Percentiles rank a stretch among this genome's conserved stretches.
These are phyloP conservation scores for Fraxinus velutina DNA, from an alignment of 305 asterid genomes.

Conservation along the genomic window DNA sequence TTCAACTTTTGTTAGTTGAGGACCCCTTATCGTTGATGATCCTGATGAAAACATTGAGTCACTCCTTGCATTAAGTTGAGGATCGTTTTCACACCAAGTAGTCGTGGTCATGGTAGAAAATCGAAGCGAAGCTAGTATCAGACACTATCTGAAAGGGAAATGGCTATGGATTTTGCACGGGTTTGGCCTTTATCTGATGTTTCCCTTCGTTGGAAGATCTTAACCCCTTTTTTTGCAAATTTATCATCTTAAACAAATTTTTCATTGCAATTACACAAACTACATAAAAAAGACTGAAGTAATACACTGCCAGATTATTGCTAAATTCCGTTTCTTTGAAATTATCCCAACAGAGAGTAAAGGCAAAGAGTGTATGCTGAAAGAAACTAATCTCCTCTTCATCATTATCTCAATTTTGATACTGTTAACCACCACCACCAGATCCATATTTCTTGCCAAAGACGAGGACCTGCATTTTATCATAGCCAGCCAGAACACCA, in stretches of 20 bases:
- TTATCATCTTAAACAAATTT: background rate
- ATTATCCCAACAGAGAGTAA: slow-evolving; percentile 3
- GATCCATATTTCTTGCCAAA: slow-evolving; percentile 60
- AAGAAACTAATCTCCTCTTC: slow-evolving; percentile 14
- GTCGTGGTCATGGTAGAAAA: background rate
- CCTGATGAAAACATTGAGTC: background rate
- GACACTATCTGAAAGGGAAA: background rate
- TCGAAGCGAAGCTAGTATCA: background rate
- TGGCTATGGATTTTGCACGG: background rate
- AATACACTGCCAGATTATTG: background rate
- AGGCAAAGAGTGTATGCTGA: background rate
- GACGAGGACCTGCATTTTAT: slow-evolving; percentile 49
- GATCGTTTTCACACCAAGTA: background rate
- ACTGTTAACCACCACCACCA: slow-evolving; percentile 43
- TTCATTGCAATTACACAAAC: background rate
- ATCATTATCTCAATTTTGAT: slow-evolving; percentile 8
- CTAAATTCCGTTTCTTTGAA: background rate
- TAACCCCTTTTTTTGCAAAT: background rate
- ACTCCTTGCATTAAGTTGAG: background rate
- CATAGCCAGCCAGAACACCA: slow-evolving; percentile 61
- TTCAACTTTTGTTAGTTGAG: background rate
- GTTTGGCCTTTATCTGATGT: background rate
- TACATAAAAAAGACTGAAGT: background rate
- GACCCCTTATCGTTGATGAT: background rate
- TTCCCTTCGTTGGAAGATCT: background rate